Evolutionary conservation across 345 rosid genomes (phyloP).

Genomic region (Dipteronia dyeriana): DNA sequence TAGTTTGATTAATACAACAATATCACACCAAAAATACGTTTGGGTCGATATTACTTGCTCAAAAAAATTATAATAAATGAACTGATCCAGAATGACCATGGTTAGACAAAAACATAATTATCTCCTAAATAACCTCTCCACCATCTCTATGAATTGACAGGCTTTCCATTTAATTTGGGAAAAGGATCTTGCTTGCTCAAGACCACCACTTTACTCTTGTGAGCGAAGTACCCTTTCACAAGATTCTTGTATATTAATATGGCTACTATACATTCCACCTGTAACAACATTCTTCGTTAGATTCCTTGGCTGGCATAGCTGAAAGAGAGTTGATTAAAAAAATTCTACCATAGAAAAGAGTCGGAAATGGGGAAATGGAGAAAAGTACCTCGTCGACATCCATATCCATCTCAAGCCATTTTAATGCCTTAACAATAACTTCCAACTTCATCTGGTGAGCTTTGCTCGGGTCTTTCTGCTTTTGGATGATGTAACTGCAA

Average conservation of each 20-base stretch:
- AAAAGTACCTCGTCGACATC: constrained; percentile 82
- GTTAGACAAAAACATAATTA: neutral
- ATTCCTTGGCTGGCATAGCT: neutral
- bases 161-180: constrained; percentile 77
- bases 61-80: neutral
- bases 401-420: constrained; percentile 93
- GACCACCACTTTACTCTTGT: constrained; percentile 93
- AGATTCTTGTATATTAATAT: constrained; percentile 87
- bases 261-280: constrained; percentile 95
- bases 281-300: constrained; percentile 4
- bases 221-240: constrained; percentile 86
- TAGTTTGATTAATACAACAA: neutral
- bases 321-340: constrained; percentile 2
- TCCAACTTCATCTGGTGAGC: constrained; percentile 97
- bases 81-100: too few species aligned
- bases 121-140: neutral
- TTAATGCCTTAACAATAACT: constrained; percentile 79
- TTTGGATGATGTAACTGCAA: constrained; percentile 83
- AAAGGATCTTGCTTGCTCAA: constrained; percentile 98
- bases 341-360: neutral
- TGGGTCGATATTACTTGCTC: neutral
- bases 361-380: neutral
- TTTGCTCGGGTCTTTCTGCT: constrained; percentile 78
- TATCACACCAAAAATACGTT: neutral
- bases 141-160: constrained; percentile 59